Evolutionary conservation across 805 yeast genomes (phyloP), one percentile per base, ranked within the genome.

Genomic region (Candida pseudofarinosa): DNA sequence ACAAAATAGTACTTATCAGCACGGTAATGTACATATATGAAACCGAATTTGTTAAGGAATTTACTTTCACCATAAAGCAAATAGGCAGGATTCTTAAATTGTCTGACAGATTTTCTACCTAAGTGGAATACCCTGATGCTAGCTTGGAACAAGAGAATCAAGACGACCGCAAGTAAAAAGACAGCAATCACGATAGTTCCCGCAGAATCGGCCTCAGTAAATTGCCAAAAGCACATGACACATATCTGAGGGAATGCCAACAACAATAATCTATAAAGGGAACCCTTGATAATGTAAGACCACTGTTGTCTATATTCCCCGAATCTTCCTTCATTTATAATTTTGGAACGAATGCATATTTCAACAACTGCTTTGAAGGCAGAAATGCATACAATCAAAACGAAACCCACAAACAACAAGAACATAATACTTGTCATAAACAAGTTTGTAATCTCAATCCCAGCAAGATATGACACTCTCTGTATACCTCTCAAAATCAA

Each of bases 71-170:
- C 96, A 56, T 77, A 93, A 48, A 93, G 74, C 47, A 89, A 71
- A 59, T 88, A 91, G 0, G 99, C 98, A 0, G 99, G 96, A 56
- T 89, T 91, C 58, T 86, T 83, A 71, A 83, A 88, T 43, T 86
- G 73, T 45, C 74, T 70, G 19, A 75, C 69, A 0, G 97, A 89
- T 51, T 76, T 76, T 48, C 81, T 67, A 30, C 97, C 99, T 45
- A 81, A 74, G n/a, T 76, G 45, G 39, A 86, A 61, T n/a, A 89
- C 91, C 58, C 84, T 80, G 15, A 73, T 56, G 1, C 93, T 77
- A 3, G 96, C 97, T 60, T 80, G 88, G 7, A 69, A 60, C 48
- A 93, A 67, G 38, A 91, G 69, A 2, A 76, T 77, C 15, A 79
- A 46, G 5, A 81, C 68, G 18, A 86, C 70, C 4, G 77, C 54